Base-by-base conservation (phyloP, 371 early-diverging fungal genomes). In the Funneliformis caledonium region DNA sequence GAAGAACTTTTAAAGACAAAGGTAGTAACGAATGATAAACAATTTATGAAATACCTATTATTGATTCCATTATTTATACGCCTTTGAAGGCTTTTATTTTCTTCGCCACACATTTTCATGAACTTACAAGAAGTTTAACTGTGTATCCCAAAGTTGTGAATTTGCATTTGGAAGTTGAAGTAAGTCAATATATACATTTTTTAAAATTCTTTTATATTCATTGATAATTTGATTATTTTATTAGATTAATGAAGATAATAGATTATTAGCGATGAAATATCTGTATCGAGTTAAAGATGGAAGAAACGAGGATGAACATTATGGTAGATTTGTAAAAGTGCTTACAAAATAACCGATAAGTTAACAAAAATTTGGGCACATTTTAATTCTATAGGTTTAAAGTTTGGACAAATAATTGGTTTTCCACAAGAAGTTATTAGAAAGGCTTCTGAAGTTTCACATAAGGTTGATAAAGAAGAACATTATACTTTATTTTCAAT, bases 91-190 rank as follows among this genome's bases (percentile, higher is more conserved):
- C 92, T 0, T 87, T 90, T 74, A 89, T 89, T 12, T 93, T 93
- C 78, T 89, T 95, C 83, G 91, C 91, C 4, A 93, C 95, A 0
- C 95, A 94, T 82, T 89, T 94, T 72, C 90, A 88, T 73, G 90
- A 91, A 73, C 84, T 93, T 2, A 86, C 91, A 2, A 64, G 72
- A 33, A 83, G 83, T 4, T 82, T 94, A 62, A 81, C 87, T 33
- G 83, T 85, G 1, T 92, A 91, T 81, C 91, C 92, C 11, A 93
- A 91, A 68, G 93, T 92, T 10, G 92, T 91, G 10, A 91, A 89
- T 56, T 83, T 93, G 61, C 93, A 92, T 62, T 85, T 93, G 37
- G 84, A 91, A 43, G 89, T 91, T 4, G 86, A 88, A 72, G 87
- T 12, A 37, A 37, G 14, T 91, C 61, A 88, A 59, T 85, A 91